A percentile compares a stretch with the other conserved stretches of the same genome.
phyloP scores from a whole-genome alignment of 768 basidiomycete genomes.

The Tulasnella sp. region DNA sequence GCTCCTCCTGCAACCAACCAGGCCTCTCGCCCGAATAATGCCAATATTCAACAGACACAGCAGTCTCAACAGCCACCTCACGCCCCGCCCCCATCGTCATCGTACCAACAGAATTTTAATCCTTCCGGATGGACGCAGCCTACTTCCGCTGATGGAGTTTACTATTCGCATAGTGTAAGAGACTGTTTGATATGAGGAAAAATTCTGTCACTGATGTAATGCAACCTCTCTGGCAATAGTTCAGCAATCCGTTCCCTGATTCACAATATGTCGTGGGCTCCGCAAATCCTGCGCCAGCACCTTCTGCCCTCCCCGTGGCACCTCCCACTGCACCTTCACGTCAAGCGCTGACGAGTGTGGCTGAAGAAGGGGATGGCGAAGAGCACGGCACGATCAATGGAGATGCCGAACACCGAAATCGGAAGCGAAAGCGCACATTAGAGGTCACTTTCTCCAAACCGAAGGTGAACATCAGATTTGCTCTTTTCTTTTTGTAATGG shows the following conservation, averaged over 20 bases:
- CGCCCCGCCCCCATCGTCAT: slow-evolving; percentile 22
- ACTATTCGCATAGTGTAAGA: slow-evolving; percentile 29
- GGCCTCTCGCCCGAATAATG: not conserved
- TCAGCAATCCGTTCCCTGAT: no score
- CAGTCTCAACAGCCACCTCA: slow-evolving; percentile 17
- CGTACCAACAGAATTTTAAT: slow-evolving; percentile 23
- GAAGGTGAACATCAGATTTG: not conserved
- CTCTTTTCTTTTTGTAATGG: not conserved
- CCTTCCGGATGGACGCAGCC: slow-evolving; percentile 26
- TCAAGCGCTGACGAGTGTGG: not conserved
- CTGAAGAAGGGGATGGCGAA: not conserved
- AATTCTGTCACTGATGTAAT: no score
- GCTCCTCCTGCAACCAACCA: not conserved
- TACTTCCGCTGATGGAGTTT: slow-evolving; percentile 21
- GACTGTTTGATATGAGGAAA: no score
- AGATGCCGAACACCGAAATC: slow-evolving; percentile 25
- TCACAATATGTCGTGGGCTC: no score
- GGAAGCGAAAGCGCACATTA: slow-evolving; percentile 49
- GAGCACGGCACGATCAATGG: not conserved
- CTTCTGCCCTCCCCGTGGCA: no score
- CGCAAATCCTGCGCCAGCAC: no score
- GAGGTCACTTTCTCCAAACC: not conserved
- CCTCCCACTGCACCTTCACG: no score
- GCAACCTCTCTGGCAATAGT: no score
- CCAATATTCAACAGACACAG: not conserved